Evolutionary conservation across 495 filamentous ascomycete genomes (phyloP), one percentile per base, ranked within the genome.

Genomic region (Penicillium mononematosum): DNA sequence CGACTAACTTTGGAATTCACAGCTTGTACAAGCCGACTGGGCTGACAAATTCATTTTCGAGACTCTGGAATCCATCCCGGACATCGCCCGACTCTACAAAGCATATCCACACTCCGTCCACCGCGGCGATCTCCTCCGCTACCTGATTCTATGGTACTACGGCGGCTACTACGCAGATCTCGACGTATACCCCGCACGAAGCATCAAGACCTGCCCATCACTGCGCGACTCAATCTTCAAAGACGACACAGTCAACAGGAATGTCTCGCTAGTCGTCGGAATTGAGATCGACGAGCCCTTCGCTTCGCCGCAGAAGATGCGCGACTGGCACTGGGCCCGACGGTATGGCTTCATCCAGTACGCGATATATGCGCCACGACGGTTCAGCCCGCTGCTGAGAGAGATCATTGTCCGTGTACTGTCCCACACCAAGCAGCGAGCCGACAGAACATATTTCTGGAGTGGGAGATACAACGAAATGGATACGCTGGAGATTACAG

Each of bases 91-190:
- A 0, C 29, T 69, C 3, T 76, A 74, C 56, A 50, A 67, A 20
- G 67, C 69, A 34, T 75, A 75, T 27, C 74, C 72, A 0, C 59
- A 72, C 45, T 51, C 69, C 20, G 70, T 78, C 29, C 73, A 76
- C 8, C 73, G 74, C 4, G 72, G 75, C 0, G 78, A 83, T 41
- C 68, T 82, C 0, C 65, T 82, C n/a, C 71, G 78, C 19, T 83
- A 83, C 56, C 62, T 81, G 6, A 53, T 81, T 1, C 56, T 83
- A 14, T 74, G 71, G 66, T 73, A 74, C 48, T 72, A 76, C 34
- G 81, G 81, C 11, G 81, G 81, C 20, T 79, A 78, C 46, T 83
- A 82, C 57, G 75, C 71, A 1, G 81, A 83, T 55, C 68, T 77
- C 19, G 79, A 81, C 54, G 65, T 76, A 41, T 68, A 59, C 39